Evolutionary conservation across 202 grass and related monocot genomes (phyloP), one percentile per base, ranked within the genome.

Genomic region (Musa balbisiana): DNA sequence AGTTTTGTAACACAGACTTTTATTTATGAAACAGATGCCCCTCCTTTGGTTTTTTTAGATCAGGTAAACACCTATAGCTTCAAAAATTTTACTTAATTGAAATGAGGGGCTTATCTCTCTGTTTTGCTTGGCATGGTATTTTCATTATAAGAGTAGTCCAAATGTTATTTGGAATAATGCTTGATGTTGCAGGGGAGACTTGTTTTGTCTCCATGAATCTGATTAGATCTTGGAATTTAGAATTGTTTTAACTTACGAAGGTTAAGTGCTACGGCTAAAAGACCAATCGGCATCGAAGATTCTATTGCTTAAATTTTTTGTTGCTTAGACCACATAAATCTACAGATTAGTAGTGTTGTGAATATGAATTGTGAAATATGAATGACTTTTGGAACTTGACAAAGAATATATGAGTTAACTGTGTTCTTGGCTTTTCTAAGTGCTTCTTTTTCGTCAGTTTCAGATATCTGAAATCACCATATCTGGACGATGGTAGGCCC

Each of bases 21-120:
- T 62, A 67, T 77, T 55, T 82, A 74, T 78, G 73, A 85, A 71
- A 73, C 78, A 58, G 73, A 23, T 66, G 74, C 33, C 2, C 17
- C 49, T 49, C 17, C 49, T 49, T 51, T 20, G 2, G 26, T 27
- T 14, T 24, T 27, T 27, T 65, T 65, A 11, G 63, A 65, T 27
- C 23, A 65, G 22, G 2, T 24, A 12, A 64, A 25, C 20, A 65
- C 2, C 25, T 51, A 20, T 11, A 70, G 67, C 15, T 17, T 69
- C 33, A 69, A 8, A 69, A 33, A 49, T 50, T n/a, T 52, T 17
- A 19, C 51, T 11, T 25, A 2, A 0, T 20, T 8, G 14, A 70
- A 19, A 19, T 3, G 9, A 52, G 33, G 16, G 23, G 67, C 43
- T 16, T 21, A 10, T 0, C n/a, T 12, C 2, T 3, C 10, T 65